These are phyloP conservation scores for Camelina hispida DNA, from an alignment of 345 rosid genomes.

Conservation along the genomic window DNA sequence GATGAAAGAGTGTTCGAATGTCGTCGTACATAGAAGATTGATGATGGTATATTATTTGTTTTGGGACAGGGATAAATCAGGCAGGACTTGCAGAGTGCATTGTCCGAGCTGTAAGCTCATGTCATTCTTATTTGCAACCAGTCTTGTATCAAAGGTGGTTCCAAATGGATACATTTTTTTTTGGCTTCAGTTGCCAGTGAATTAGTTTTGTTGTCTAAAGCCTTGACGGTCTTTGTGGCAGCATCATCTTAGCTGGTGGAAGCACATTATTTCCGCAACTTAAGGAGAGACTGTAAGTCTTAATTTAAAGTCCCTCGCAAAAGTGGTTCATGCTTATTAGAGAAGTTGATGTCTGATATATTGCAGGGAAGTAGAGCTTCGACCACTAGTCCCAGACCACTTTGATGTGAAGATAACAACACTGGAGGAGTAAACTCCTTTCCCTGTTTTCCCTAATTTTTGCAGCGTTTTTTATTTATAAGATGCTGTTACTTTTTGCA, in stretches of 20 bases:
- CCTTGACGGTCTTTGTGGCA: slow-evolving; percentile 46
- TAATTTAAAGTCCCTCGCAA: not conserved
- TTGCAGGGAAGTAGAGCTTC: slow-evolving; percentile 66
- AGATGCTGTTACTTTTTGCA: slow-evolving; percentile 30
- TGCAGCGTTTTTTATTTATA: no score
- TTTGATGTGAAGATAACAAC: slow-evolving; percentile 77
- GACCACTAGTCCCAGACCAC: slow-evolving; percentile 92
- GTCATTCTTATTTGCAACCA: slow-evolving; percentile 85
- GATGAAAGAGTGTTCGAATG: not conserved
- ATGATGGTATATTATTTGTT: slow-evolving; percentile 18
- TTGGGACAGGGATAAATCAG: slow-evolving; percentile 79
- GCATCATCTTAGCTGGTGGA: slow-evolving; percentile 93
- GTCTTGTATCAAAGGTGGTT: slow-evolving; percentile 82
- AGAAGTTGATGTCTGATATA: not conserved
- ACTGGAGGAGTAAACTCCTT: slow-evolving; percentile 76
- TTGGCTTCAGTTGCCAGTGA: not conserved
- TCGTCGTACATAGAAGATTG: slow-evolving; percentile 6
- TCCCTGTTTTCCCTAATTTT: not conserved
- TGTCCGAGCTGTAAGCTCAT: slow-evolving; percentile 85
- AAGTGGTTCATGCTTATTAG: not conserved
- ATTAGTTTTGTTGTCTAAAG: slow-evolving; percentile 24
- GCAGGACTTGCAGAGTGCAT: slow-evolving; percentile 98
- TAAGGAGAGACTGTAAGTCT: slow-evolving; percentile 36
- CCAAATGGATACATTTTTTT: not conserved
- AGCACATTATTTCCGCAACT: slow-evolving; percentile 84